These are phyloP conservation scores for Suillus lakei DNA, from an alignment of 768 basidiomycete genomes.

Conservation along the genomic window DNA sequence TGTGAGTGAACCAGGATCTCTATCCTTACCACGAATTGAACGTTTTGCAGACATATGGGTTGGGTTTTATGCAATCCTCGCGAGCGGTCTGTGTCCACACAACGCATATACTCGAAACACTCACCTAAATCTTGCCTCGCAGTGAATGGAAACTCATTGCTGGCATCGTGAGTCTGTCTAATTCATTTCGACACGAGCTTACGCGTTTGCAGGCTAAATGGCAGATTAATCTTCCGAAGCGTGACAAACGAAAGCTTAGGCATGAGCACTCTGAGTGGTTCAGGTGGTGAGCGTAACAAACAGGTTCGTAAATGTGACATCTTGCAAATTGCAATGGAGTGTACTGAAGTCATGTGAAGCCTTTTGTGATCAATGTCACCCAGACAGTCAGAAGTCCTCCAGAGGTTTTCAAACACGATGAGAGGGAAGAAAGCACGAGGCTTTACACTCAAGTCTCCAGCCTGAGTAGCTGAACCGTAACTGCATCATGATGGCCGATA, in stretches of 20 bases:
- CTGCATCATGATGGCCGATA: background rate
- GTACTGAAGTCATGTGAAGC: background rate
- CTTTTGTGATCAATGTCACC: background rate
- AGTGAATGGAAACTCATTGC: conserved; percentile 2
- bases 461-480: background rate
- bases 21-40: background rate
- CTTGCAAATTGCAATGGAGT: background rate
- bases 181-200: background rate
- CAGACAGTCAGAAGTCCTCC: background rate
- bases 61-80: conserved; percentile 4
- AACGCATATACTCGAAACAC: background rate
- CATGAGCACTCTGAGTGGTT: background rate
- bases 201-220: background rate
- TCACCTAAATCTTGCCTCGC: background rate
- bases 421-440: background rate
- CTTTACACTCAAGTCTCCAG: background rate
- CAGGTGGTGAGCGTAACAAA: background rate
- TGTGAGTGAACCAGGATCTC: background rate
- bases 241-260: background rate
- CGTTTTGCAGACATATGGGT: background rate
- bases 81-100: background rate
- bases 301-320: background rate
- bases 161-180: background rate
- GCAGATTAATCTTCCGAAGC: background rate
- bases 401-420: background rate